phyloP scores from a whole-genome alignment of 208 protist species.

The Crithidia brevicula region DNA sequence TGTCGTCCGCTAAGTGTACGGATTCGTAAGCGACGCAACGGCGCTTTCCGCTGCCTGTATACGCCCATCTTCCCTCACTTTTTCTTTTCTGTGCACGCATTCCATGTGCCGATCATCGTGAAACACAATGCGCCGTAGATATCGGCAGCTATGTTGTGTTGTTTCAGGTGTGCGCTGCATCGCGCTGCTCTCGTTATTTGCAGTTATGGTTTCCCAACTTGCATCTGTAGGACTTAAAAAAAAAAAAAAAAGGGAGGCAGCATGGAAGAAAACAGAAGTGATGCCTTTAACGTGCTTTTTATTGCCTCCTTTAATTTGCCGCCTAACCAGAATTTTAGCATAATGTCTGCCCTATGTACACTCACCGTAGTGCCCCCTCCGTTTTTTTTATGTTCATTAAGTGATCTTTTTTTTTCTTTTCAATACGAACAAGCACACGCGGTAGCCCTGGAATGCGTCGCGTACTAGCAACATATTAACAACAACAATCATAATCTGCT shows the following conservation, averaged over 20 bases:
- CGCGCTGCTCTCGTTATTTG: not conserved
- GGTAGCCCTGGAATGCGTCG: too few relatives aligned
- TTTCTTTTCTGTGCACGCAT: not conserved
- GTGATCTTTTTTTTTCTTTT: too few relatives aligned
- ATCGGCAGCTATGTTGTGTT: not conserved
- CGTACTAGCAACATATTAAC: too few relatives aligned
- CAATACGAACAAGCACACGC: too few relatives aligned
- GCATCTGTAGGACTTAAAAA: not conserved
- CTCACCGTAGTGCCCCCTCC: too few relatives aligned
- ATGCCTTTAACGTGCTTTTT: too few relatives aligned
- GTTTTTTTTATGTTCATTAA: too few relatives aligned
- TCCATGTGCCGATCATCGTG: not conserved
- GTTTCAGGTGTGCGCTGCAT: not conserved
- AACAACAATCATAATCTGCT: too few relatives aligned
- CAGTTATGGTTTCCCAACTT: not conserved
- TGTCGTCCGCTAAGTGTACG: not conserved
- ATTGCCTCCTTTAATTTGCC: too few relatives aligned
- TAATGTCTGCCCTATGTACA: too few relatives aligned
- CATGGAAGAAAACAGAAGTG: too few relatives aligned
- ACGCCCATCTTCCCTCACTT: not conserved
- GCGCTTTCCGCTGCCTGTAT: not conserved
- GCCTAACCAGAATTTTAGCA: too few relatives aligned
- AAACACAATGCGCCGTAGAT: not conserved
- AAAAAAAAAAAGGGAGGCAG: not conserved
- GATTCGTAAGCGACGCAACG: not conserved